These are phyloP conservation scores for Bolboschoenus planiculmis DNA, from an alignment of 176 grass and related monocot species.

Conservation along the genomic window DNA sequence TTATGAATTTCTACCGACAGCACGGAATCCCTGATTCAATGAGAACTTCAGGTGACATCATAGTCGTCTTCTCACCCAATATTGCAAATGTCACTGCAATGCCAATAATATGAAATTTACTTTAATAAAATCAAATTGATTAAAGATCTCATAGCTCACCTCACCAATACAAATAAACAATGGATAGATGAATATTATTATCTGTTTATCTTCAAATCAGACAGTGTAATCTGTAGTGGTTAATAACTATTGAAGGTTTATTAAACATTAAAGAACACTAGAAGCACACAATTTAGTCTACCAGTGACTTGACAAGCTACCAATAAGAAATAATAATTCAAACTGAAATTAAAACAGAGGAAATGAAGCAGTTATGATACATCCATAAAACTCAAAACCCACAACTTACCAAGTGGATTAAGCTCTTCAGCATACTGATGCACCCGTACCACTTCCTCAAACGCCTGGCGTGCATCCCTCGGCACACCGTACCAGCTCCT, in stretches of 20 bases:
- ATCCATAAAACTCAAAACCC: not conserved
- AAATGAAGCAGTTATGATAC: not conserved
- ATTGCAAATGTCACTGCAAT: constrained; percentile 65
- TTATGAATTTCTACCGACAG: constrained; percentile 50
- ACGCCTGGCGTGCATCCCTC: constrained; percentile 61
- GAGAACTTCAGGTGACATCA: constrained; percentile 88
- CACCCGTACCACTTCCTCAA: constrained; percentile 78
- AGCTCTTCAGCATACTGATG: constrained; percentile 73
- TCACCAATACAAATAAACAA: not conserved
- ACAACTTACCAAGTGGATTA: constrained; percentile 58
- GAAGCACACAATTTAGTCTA: not conserved
- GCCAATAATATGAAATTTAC: not conserved
- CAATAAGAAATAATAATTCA: not conserved
- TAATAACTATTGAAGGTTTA: not conserved
- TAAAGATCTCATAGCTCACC: not conserved
- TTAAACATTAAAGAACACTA: not conserved
- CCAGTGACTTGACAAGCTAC: not conserved
- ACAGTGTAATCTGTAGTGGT: not conserved
- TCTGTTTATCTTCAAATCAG: not conserved
- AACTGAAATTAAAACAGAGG: constrained; percentile 3
- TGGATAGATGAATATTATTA: not conserved
- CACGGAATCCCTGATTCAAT: constrained; percentile 71
- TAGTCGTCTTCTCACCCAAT: constrained; percentile 80
- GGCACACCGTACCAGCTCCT: constrained; percentile 94
- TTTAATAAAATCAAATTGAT: not conserved